Conservation (phyloP, 305 asterid genomes). For the Fraxinus angustifolia region DNA sequence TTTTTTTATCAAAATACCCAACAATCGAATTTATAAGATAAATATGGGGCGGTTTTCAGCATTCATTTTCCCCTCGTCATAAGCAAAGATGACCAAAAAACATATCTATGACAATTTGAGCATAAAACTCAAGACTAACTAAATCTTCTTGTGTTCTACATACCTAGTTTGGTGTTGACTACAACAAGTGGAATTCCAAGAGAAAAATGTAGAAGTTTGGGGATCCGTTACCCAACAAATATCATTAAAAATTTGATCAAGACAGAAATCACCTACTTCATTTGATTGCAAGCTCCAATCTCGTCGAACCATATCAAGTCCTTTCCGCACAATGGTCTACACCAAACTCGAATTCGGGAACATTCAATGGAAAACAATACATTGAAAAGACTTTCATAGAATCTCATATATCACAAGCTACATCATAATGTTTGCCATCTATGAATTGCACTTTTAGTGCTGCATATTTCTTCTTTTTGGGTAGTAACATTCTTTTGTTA, state of each 20-base stretch:
- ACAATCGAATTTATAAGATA: no score
- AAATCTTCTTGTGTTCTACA: no score
- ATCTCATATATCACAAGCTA: constrained; percentile 27
- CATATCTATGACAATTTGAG: no score
- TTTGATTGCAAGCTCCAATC: constrained; percentile 97
- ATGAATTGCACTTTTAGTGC: constrained; percentile 81
- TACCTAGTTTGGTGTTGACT: no score
- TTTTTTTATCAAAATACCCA: no score
- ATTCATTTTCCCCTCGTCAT: no score
- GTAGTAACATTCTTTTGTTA: constrained; percentile 92
- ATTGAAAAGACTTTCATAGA: constrained; percentile 11
- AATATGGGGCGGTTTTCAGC: no score
- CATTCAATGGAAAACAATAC: constrained; percentile 20
- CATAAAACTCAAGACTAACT: no score
- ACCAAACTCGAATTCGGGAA: constrained; percentile 17
- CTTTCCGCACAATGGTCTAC: constrained; percentile 87
- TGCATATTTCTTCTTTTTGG: constrained; percentile 96
- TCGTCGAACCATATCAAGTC: constrained; percentile 98
- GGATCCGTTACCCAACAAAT: no score
- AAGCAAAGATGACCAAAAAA: no score
- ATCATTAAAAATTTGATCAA: constrained; percentile 54
- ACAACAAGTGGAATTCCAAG: no score
- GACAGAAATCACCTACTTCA: constrained; percentile 92
- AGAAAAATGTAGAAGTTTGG: no score
- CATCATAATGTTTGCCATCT: constrained; percentile 74